Conservation (phyloP, 1,284 basidiomycete genomes). For the Retiboletus fuscus region DNA sequence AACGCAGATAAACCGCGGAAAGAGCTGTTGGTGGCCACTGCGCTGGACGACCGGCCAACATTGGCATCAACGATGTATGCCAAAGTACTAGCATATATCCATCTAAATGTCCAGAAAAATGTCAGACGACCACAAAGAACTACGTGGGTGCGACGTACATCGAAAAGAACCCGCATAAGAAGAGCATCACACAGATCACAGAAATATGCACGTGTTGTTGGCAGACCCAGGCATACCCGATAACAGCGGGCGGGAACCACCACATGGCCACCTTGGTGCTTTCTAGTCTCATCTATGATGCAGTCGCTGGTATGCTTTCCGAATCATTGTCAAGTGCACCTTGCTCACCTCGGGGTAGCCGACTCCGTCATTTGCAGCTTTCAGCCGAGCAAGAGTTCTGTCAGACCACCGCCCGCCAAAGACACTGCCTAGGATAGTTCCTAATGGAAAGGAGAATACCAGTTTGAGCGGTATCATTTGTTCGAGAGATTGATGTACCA, state of each 20-base stretch:
- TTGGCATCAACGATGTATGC: conserved; percentile 86
- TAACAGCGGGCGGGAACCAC: conserved; percentile 66
- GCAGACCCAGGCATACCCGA: conserved; percentile 85
- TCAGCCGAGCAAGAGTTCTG: conserved; percentile 66
- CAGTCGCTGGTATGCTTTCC: background rate
- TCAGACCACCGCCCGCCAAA: conserved; percentile 86
- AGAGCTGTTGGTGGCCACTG: conserved; percentile 76
- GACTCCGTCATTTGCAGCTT: conserved; percentile 70
- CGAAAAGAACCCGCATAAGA: conserved; percentile 74
- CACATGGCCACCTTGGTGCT: conserved; percentile 70
- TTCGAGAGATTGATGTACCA: conserved; percentile 25
- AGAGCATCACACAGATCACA: conserved; percentile 72
- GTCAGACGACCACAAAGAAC: conserved; percentile 8
- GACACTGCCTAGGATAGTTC: conserved; percentile 76
- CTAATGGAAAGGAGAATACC: conserved; percentile 47
- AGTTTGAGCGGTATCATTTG: background rate
- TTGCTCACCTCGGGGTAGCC: conserved; percentile 72
- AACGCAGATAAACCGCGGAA: conserved; percentile 79
- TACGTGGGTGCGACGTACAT: conserved; percentile 62
- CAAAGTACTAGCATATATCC: conserved; percentile 77
- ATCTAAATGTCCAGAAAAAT: conserved; percentile 53
- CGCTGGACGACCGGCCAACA: conserved; percentile 75
- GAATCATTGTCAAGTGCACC: background rate
- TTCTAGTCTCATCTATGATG: conserved; percentile 75
- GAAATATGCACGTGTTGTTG: conserved; percentile 73